Base-by-base conservation (phyloP, 192 early-diverging fungal genomes). In the Backusella westeae region DNA sequence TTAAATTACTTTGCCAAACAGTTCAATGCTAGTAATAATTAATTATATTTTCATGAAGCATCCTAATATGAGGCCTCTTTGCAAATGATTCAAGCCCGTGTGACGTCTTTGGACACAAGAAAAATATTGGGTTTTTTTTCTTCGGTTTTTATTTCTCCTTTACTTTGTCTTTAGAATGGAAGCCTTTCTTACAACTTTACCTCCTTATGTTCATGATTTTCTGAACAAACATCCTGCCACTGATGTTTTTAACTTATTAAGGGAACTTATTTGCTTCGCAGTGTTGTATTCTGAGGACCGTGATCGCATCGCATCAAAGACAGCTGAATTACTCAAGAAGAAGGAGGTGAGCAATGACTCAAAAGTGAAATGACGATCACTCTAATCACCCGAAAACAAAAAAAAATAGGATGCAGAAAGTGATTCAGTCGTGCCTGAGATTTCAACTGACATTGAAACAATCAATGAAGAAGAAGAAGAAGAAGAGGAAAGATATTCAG, bases 241-340 rank as follows among this genome's bases (percentile, higher is more conserved):
- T 34, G 82, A 83, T 19, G 41, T 49, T 12, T 83, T 83, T 46
- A 73, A 76, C 38, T 41, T 83, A 14, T 44, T 83, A 19, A 63
- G 69, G 41, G 82, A 83, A 59, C 78, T 83, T 21, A 77, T 83
- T 41, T 79, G 77, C 53, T 83, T 83, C 70, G 82, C 78, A 35
- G 82, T 83, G 2, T 52, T 83, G 15, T 83, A 83, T 75, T 76
- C 82, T 9, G 75, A 77, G 32, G 80, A 81, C 67, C 76, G 80
- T 7, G 59, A 66, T 44, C 42, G 74, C 29, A 75, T 75, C 19
- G 17, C 26, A 12, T 66, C 74, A n/a, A 67, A 26, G 8, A 66
- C 74, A 5, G 10, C n/a, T 12, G 74, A 66, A 39, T 42, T 75
- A 26, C 23, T 67, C 5, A 32, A 46, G 29, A 74, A 74, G 23